These are phyloP conservation scores for Yarrowia sp. DNA, from an alignment of 805 yeast species.

Conservation along the genomic window DNA sequence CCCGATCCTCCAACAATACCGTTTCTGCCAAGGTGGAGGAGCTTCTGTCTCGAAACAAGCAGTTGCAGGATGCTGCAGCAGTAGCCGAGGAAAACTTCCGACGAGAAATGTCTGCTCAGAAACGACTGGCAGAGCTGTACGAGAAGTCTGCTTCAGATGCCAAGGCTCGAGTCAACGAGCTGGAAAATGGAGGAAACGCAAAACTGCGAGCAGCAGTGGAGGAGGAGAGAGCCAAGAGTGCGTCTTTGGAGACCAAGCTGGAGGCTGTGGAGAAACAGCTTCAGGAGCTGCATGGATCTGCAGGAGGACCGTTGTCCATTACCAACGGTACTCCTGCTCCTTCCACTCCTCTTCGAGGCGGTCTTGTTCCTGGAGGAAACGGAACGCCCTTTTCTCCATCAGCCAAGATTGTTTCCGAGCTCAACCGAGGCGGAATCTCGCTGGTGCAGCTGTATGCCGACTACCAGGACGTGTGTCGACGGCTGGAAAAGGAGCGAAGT, in stretches of 20 bases:
- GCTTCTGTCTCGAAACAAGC: slow-evolving; percentile 46
- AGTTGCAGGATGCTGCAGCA: slow-evolving; percentile 45
- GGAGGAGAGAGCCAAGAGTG: slow-evolving; percentile 39
- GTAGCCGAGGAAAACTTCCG: slow-evolving; percentile 49
- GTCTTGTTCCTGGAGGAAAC: slow-evolving; percentile 29
- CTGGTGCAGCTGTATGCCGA: slow-evolving; percentile 65
- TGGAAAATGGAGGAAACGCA: slow-evolving; percentile 49
- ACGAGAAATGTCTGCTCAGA: slow-evolving; percentile 59
- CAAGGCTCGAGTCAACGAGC: slow-evolving; percentile 48
- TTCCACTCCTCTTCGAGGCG: slow-evolving; percentile 27
- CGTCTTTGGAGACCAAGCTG: slow-evolving; percentile 42
- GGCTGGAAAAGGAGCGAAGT: slow-evolving; percentile 63
- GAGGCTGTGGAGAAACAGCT: slow-evolving; percentile 43
- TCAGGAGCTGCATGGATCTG: slow-evolving; percentile 22
- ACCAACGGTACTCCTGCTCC: slow-evolving; percentile 30
- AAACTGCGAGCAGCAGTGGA: slow-evolving; percentile 42
- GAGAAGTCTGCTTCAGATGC: slow-evolving; percentile 54
- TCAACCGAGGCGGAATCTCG: slow-evolving; percentile 50
- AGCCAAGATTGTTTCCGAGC: slow-evolving; percentile 52
- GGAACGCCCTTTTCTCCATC: slow-evolving; percentile 47
- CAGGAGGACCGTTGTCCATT: slow-evolving; percentile 27
- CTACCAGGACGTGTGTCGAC: slow-evolving; percentile 59
- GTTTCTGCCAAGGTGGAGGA: slow-evolving; percentile 43
- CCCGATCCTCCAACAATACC: slow-evolving; percentile 41
- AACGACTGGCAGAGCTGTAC: slow-evolving; percentile 55